Evolutionary conservation across 2,329 filamentous ascomycete species (phyloP), one percentile per base, ranked within the genome.

Genomic region (Onygenales sp.): DNA sequence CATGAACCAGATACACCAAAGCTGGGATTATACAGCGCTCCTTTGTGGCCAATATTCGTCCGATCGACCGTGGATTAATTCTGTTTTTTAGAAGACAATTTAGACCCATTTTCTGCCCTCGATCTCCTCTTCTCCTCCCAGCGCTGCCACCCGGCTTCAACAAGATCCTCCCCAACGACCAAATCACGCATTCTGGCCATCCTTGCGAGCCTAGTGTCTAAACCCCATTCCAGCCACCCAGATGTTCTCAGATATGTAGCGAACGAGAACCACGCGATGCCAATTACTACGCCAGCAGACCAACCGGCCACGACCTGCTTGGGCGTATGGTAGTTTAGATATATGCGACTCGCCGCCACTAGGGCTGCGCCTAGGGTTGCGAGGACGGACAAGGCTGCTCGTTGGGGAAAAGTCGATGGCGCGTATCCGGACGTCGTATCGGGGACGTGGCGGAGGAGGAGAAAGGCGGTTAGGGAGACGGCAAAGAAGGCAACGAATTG

Each of bases 401-500:
- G 80, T 66, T 90, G 81, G 38, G 73, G 61, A 53, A 70, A 63
- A 10, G 64, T 68, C 45, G 72, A 72, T 31, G 76, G 73, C 7
- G 66, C 61, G 32, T 60, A 59, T n/a, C 59, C 44, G 8, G 51
- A 57, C 2, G 54, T 36, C n/a, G 63, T 60, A 7, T 61, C 53
- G 53, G 86, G 85, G 5, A 77, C 76, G 69, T 95, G 90, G 56
- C 92, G 82, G 56, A 91, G 75, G 45, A 95, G 78, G 44, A 98
- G 78, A 74, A 97, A 97, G 17, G 98, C 76, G 27, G 82, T 78
- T 55, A 97, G 74, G 57, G 87, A 93, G 54, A 95, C 74, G 54
- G 89, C 86, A 79, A 95, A 97, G 76, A 89, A 98, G 53, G 86
- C 81, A 57, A 92, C 87, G 68, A 96, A 98, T 74, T 98, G 93